Evolutionary conservation across 768 basidiomycete species (phyloP).

Genomic region (Polyporus arcularius): DNA sequence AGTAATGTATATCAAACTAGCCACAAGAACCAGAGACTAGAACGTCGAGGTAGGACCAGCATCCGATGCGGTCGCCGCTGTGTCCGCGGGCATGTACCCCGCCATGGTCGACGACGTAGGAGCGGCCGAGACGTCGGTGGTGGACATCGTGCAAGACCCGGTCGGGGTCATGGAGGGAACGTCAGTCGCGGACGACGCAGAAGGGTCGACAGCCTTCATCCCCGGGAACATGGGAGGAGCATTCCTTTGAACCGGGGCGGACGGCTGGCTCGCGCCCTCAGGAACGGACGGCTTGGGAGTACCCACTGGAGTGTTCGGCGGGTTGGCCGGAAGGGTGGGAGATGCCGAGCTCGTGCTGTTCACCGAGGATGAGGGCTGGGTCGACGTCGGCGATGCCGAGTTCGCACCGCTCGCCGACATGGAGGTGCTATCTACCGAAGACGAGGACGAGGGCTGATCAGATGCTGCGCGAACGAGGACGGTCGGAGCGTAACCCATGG

Average conservation of each 20-base stretch:
- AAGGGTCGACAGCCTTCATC: slow-evolving; percentile 4
- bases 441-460: too few relatives aligned
- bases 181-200: neutral
- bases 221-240: slow-evolving; percentile 11
- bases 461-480: neutral
- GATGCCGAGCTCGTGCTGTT: slow-evolving; percentile 3
- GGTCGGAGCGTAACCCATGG: neutral
- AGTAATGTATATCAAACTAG: too few relatives aligned
- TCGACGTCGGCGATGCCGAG: neutral
- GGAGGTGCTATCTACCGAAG: neutral
- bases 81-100: too few relatives aligned
- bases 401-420: neutral
- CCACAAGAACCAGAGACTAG: neutral
- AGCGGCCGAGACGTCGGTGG: neutral
- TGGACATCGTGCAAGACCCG: neutral
- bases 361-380: neutral
- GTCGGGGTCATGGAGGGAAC: neutral
- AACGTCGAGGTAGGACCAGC: neutral
- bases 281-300: neutral
- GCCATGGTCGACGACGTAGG: too few relatives aligned
- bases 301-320: slow-evolving; percentile 22
- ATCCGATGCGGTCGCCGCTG: neutral
- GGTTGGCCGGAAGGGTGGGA: slow-evolving; percentile 20
- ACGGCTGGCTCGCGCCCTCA: neutral
- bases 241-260: slow-evolving; percentile 2